These are phyloP conservation scores for Papiliotrema terrestris DNA, from an alignment of 1,284 basidiomycete genomes.

Conservation along the genomic window DNA sequence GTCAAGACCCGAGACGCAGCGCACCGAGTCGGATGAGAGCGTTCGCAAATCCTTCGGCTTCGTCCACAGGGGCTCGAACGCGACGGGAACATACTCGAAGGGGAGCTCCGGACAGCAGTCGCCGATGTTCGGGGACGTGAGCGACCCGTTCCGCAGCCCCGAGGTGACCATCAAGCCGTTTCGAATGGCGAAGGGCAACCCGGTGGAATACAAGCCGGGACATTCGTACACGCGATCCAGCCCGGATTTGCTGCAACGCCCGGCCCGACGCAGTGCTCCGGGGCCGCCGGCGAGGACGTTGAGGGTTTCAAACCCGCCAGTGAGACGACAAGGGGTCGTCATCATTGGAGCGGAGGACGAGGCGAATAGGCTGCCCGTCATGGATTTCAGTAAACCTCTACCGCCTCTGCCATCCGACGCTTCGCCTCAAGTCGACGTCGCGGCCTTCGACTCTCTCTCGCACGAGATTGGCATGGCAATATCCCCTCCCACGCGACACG, in stretches of 20 bases:
- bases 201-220: not conserved
- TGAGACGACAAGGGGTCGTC: conserved; percentile 12
- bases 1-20: not conserved
- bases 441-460: conserved; percentile 5
- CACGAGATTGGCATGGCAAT: conserved; percentile 34
- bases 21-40: not conserved
- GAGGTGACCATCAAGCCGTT: not conserved
- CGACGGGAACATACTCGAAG: not conserved
- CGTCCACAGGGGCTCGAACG: not conserved
- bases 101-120: not conserved
- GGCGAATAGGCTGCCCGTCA: too few species aligned
- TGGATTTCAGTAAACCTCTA: conserved; percentile 28
- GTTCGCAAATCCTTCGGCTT: conserved; percentile 8
- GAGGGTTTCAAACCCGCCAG: conserved; percentile 20
- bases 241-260: not conserved
- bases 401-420: conserved; percentile 15
- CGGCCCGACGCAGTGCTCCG: not conserved
- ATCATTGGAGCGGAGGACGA: conserved; percentile 12
- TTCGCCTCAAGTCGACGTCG: too few species aligned
- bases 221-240: not conserved
- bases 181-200: too few species aligned
- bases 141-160: not conserved
- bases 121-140: not conserved
- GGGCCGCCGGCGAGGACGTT: conserved; percentile 9
- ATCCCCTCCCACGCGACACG: conserved; percentile 12